Evolutionary conservation across 2,329 filamentous ascomycete genomes (phyloP).

Genomic region (Ascochyta rabiei): DNA sequence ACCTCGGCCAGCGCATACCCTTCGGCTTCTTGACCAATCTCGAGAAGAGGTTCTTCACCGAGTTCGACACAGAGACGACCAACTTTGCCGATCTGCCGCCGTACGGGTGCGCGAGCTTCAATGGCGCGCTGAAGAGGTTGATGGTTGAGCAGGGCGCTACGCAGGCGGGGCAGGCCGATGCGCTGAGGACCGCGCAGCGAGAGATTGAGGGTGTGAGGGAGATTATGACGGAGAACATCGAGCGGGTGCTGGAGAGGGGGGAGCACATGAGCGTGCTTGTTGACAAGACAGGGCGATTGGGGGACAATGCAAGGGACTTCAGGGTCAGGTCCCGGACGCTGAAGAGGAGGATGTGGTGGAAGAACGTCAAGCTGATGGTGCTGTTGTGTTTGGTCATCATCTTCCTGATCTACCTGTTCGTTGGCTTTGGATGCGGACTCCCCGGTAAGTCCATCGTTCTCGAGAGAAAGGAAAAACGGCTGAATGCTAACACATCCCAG

Average conservation of each 20-base stretch:
- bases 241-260: conserved; percentile 81
- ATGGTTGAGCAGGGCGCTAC: conserved; percentile 87
- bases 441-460: conserved; percentile 52
- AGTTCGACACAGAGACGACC: conserved; percentile 69
- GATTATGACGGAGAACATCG: conserved; percentile 96
- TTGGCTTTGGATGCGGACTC: conserved; percentile 74
- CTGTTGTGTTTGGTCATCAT: conserved; percentile 74
- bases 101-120: conserved; percentile 90
- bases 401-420: conserved; percentile 73
- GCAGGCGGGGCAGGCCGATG: conserved; percentile 72
- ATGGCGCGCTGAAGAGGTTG: conserved; percentile 73
- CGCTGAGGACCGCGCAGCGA: conserved; percentile 78
- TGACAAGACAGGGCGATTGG: conserved; percentile 93
- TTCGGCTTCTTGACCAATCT: conserved; percentile 93
- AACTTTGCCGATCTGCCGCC: conserved; percentile 81
- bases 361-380: conserved; percentile 95
- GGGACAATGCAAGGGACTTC: conserved; percentile 88
- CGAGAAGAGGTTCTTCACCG: conserved; percentile 81
- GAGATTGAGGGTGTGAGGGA: conserved; percentile 93
- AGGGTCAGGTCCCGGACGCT: conserved; percentile 83
- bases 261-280: conserved; percentile 93
- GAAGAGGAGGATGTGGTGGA: conserved; percentile 98
- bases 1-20: conserved; percentile 83
- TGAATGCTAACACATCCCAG: conserved; percentile 32
- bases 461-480: no score